phyloP scores from a whole-genome alignment of 129 eudicot genomes.

The Artemisia annua region DNA sequence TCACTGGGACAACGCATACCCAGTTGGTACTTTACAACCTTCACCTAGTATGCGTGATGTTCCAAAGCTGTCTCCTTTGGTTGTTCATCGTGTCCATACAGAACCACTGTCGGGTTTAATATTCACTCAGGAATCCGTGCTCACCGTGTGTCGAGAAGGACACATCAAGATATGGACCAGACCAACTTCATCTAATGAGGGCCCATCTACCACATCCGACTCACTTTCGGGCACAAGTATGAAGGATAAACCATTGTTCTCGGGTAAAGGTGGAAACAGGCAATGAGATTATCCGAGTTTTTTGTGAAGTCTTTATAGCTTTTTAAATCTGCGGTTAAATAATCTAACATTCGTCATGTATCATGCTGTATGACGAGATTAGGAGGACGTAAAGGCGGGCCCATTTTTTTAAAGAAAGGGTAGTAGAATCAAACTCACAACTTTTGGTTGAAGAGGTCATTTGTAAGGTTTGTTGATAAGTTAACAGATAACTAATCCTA shows the following conservation, averaged over 20 bases:
- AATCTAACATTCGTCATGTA: conserved; percentile 40
- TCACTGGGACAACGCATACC: conserved; percentile 73
- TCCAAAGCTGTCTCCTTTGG: conserved; percentile 91
- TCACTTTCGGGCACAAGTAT: conserved; percentile 43
- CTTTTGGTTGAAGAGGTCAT: conserved; percentile 23
- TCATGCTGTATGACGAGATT: conserved; percentile 34
- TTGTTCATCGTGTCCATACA: conserved; percentile 78
- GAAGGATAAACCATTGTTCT: conserved; percentile 49
- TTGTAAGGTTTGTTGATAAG: conserved; percentile 36
- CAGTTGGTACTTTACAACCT: conserved; percentile 73
- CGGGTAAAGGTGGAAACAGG: conserved; percentile 43
- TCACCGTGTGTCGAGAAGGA: conserved; percentile 82
- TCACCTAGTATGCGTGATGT: conserved; percentile 89
- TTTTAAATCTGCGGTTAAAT: conserved; percentile 24
- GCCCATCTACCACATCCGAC: conserved; percentile 51
- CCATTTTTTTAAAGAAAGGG: conserved; percentile 30
- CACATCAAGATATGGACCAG: conserved; percentile 87
- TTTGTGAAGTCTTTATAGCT: conserved; percentile 32
- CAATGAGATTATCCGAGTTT: conserved; percentile 35
- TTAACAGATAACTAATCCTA: conserved; percentile 37
- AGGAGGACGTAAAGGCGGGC: conserved; percentile 28
- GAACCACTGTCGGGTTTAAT: conserved; percentile 85
- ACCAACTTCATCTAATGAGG: conserved; percentile 57
- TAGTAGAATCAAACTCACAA: conserved; percentile 11
- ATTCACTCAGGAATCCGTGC: conserved; percentile 72